These are phyloP conservation scores for Microdochium paspali DNA, from an alignment of 2,329 filamentous ascomycete genomes.

Conservation along the genomic window DNA sequence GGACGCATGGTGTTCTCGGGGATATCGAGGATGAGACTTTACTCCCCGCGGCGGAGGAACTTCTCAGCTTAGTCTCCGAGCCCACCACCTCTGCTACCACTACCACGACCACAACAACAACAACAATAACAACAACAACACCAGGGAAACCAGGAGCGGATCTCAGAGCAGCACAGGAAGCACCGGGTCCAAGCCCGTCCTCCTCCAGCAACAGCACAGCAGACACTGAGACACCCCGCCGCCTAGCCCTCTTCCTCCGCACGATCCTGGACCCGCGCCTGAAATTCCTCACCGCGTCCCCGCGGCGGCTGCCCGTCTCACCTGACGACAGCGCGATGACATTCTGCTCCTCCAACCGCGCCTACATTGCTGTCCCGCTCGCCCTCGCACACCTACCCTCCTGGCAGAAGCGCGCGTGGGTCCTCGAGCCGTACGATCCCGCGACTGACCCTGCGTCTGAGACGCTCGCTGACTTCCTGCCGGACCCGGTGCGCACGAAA, in stretches of 20 bases:
- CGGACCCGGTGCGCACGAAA: neutral
- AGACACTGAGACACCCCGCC: constrained; percentile 2
- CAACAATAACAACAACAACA: neutral
- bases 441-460: constrained; percentile 1
- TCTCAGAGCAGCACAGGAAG: too few relatives aligned
- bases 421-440: constrained; percentile 11
- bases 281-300: constrained; percentile 3
- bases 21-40: neutral
- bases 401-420: constrained; percentile 9
- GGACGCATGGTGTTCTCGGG: neutral
- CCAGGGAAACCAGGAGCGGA: neutral
- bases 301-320: constrained; percentile 6
- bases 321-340: constrained; percentile 3
- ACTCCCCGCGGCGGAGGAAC: neutral
- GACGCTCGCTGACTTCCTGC: constrained; percentile 1
- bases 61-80: neutral
- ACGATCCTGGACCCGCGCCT: constrained; percentile 6
- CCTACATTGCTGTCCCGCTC: constrained; percentile 8
- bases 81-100: too few relatives aligned
- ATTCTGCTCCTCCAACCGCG: constrained; percentile 4
- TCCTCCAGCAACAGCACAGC: too few relatives aligned
- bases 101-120: too few relatives aligned
- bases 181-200: too few relatives aligned
- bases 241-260: neutral
- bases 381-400: constrained; percentile 6